Evolutionary conservation across 2,329 filamentous ascomycete genomes (phyloP).

Genomic region (Exophiala sideris): DNA sequence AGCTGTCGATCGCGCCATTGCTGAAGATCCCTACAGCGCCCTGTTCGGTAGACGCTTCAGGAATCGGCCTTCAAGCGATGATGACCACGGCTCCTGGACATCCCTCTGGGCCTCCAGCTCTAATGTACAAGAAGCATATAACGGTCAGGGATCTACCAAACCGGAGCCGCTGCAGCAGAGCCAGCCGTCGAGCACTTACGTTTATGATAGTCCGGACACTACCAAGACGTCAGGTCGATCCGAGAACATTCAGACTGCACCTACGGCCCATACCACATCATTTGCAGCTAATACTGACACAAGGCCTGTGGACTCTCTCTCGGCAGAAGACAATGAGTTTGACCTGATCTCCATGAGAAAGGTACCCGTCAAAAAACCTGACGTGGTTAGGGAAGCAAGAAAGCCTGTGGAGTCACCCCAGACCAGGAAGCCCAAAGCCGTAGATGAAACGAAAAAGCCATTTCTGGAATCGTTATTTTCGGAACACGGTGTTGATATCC

Average conservation of each 20-base stretch:
- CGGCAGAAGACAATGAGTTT: slow-evolving; percentile 32
- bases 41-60: slow-evolving; percentile 38
- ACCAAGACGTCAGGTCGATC: too few relatives aligned
- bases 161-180: neutral
- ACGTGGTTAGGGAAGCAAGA: neutral
- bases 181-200: too few relatives aligned
- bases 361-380: slow-evolving; percentile 29
- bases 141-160: slow-evolving; percentile 1
- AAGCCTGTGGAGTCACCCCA: neutral
- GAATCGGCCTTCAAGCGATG: slow-evolving; percentile 19
- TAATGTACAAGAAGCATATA: slow-evolving; percentile 16
- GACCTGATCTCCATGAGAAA: slow-evolving; percentile 44
- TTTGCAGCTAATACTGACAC: neutral
- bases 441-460: slow-evolving; percentile 4
- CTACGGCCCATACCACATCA: neutral
- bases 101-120: slow-evolving; percentile 31
- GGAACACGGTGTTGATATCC: slow-evolving; percentile 28
- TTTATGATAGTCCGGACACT: too few relatives aligned
- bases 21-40: slow-evolving; percentile 39
- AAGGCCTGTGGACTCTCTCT: neutral
- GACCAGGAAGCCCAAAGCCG: neutral
- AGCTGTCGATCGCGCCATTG: slow-evolving; percentile 34
- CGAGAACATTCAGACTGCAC: neutral
- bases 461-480: slow-evolving; percentile 22
- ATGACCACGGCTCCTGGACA: slow-evolving; percentile 28